Percentiles rank a stretch among this genome's conserved stretches.
Evolutionary conservation across 2,329 filamentous ascomycete species (phyloP).

Genomic region (Fusarium caatingaense): DNA sequence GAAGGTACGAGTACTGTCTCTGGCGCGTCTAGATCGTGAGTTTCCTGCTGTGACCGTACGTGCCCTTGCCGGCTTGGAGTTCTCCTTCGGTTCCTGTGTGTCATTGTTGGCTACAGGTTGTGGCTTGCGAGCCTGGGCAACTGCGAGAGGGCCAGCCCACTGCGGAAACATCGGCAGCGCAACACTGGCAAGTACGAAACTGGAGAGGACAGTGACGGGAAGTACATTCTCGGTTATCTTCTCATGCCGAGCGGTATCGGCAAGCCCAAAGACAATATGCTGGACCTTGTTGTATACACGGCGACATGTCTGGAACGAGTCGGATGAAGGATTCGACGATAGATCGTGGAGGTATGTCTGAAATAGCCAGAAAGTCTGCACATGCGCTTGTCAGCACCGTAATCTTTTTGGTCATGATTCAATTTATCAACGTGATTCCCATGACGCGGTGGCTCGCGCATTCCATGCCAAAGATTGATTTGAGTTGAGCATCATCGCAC

Average conservation of each 20-base stretch:
- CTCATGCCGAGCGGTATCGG: constrained; percentile 75
- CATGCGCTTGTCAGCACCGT: constrained; percentile 33
- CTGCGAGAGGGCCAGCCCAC: constrained; percentile 82
- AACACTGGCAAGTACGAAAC: constrained; percentile 81
- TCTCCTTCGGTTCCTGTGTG: constrained; percentile 55
- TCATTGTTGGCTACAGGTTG: constrained; percentile 55
- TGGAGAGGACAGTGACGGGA: constrained; percentile 83
- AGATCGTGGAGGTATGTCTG: constrained; percentile 89
- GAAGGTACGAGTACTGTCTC: constrained; percentile 58
- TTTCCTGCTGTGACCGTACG: constrained; percentile 71
- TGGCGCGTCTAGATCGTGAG: constrained; percentile 61
- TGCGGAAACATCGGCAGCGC: constrained; percentile 80
- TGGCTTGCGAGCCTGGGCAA: constrained; percentile 83
- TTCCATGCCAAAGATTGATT: constrained; percentile 15
- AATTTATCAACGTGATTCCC: constrained; percentile 3
- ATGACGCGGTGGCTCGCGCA: constrained; percentile 17
- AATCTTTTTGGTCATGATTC: neutral
- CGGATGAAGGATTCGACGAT: constrained; percentile 77
- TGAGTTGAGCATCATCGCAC: constrained; percentile 47
- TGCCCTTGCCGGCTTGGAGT: constrained; percentile 65
- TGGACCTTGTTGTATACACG: constrained; percentile 90
- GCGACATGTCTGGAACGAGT: constrained; percentile 83
- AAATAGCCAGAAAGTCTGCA: constrained; percentile 88
- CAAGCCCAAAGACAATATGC: constrained; percentile 84
- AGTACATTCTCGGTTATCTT: constrained; percentile 85